These are phyloP conservation scores for Hanseniaspora guilliermondii DNA, from an alignment of 805 yeast genomes.

Conservation along the genomic window DNA sequence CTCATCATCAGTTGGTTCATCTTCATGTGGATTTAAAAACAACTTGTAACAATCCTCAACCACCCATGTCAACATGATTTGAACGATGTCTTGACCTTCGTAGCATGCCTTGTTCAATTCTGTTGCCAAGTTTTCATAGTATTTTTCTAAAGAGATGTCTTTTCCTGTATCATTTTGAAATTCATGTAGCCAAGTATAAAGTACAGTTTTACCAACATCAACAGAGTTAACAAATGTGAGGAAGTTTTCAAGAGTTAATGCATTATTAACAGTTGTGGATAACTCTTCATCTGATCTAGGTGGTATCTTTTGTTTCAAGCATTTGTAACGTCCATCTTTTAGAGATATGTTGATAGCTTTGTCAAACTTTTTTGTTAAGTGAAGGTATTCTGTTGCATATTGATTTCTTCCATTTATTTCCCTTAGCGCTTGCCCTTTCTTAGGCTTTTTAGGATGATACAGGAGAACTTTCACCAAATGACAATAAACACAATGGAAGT, in stretches of 20 bases:
- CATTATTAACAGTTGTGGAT: not conserved
- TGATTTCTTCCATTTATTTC: not conserved
- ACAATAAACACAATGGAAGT: conserved; percentile 8
- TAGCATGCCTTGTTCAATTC: not conserved
- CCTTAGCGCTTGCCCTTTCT: not conserved
- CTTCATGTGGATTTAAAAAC: not conserved
- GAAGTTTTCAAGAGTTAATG: not conserved
- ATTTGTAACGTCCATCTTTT: not conserved
- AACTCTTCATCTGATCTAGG: not conserved
- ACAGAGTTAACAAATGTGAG: not conserved
- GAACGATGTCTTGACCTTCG: not conserved
- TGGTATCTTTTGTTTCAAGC: not conserved
- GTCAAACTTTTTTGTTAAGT: conserved; percentile 2
- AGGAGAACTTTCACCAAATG: conserved; percentile 6
- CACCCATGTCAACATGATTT: conserved; percentile 2
- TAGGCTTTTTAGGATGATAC: conserved; percentile 1
- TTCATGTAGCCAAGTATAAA: conserved; percentile 2
- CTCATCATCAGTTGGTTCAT: not conserved
- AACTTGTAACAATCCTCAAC: conserved; percentile 5
- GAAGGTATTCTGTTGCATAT: conserved; percentile 2
- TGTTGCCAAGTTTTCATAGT: not conserved
- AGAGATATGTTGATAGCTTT: not conserved
- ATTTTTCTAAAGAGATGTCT: not conserved
- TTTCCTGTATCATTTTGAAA: not conserved
- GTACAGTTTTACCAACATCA: conserved; percentile 1